phyloP scores from a whole-genome alignment of 495 filamentous ascomycete genomes.

The Polyplosphaeria fusca region DNA sequence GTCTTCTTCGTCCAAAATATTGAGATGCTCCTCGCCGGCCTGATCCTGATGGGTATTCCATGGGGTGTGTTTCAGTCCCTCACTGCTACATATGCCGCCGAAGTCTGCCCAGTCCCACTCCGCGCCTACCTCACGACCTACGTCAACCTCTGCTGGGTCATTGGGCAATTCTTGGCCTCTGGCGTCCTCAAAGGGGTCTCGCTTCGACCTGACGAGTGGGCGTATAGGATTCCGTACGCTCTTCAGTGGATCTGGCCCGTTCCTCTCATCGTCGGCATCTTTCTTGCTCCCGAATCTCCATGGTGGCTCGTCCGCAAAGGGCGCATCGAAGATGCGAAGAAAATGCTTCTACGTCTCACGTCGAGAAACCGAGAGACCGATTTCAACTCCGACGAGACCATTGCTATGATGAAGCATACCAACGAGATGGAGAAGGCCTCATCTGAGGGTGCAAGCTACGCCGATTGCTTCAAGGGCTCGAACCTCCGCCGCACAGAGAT shows the following conservation, averaged over 20 bases:
- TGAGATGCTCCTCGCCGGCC: constrained; percentile 63
- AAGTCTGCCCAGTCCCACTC: constrained; percentile 70
- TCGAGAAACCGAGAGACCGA: constrained; percentile 42
- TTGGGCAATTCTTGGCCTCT: constrained; percentile 72
- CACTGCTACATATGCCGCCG: constrained; percentile 76
- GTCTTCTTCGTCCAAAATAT: constrained; percentile 75
- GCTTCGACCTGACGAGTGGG: constrained; percentile 57
- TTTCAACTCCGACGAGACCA: constrained; percentile 72
- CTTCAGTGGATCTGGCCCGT: constrained; percentile 86
- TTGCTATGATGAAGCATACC: constrained; percentile 83
- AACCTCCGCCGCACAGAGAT: constrained; percentile 70
- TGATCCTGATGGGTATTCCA: constrained; percentile 74
- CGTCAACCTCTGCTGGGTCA: constrained; percentile 79
- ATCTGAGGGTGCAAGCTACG: constrained; percentile 64
- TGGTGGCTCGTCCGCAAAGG: constrained; percentile 81
- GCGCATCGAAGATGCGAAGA: constrained; percentile 64
- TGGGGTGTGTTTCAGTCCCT: constrained; percentile 83
- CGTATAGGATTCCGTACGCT: constrained; percentile 66
- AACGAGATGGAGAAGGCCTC: constrained; percentile 70
- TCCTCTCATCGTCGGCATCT: constrained; percentile 58
- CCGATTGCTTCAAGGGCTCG: constrained; percentile 72
- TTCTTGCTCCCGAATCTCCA: constrained; percentile 70
- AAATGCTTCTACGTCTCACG: constrained; percentile 60
- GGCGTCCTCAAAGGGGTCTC: constrained; percentile 69
- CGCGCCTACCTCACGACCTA: constrained; percentile 74